phyloP scores from a whole-genome alignment of 2,329 filamentous ascomycete species.

The Chalaropsis ovoidea region DNA sequence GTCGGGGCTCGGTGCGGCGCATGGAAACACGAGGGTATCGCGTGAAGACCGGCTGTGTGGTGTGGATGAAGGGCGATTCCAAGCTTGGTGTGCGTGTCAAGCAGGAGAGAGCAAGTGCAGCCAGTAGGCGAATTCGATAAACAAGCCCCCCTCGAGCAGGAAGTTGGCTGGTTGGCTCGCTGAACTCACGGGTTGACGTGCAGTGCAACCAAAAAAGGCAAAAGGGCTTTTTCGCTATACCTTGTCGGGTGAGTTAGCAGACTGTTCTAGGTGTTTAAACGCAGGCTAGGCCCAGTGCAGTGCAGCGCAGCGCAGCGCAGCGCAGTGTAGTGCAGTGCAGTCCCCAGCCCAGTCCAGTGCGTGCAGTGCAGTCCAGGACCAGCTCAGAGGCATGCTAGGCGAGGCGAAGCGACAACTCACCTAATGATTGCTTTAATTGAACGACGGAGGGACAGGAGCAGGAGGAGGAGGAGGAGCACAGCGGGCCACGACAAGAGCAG shows the following conservation, averaged over 20 bases:
- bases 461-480: too few species aligned
- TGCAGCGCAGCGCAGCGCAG: too few species aligned
- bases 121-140: neutral
- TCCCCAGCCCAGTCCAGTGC: neutral
- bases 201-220: slow-evolving; percentile 4
- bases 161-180: neutral
- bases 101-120: neutral
- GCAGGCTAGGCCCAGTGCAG: neutral
- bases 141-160: neutral
- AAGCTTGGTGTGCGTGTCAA: neutral
- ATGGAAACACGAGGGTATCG: neutral
- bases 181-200: neutral
- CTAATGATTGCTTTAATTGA: slow-evolving; percentile 7
- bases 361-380: neutral
- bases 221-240: slow-evolving; percentile 1
- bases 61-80: too few species aligned
- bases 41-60: neutral
- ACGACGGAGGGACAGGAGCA: neutral
- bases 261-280: neutral
- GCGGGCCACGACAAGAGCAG: too few species aligned
- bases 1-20: neutral
- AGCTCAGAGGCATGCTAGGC: slow-evolving; percentile 1
- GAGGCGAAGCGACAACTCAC: slow-evolving; percentile 11
- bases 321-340: too few species aligned
- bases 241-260: slow-evolving; percentile 1